Evolutionary conservation across 495 filamentous ascomycete genomes (phyloP), one percentile per base, ranked within the genome.

Genomic region (Hypoxylon crocopeplum): DNA sequence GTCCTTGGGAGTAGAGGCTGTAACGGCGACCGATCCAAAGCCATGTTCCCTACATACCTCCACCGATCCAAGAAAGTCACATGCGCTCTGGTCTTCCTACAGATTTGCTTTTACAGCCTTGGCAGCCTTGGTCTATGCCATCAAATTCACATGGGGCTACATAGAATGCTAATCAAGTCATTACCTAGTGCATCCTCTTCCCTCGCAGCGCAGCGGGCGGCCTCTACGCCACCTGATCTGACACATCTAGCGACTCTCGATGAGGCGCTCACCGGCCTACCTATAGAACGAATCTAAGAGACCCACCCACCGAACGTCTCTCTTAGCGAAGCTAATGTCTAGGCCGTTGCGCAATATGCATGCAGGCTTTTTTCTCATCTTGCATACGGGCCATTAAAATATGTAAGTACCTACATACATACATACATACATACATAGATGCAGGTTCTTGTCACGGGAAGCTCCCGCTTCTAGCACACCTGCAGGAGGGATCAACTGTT

Each of bases 401-500:
- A 4, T 4, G 4, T 8, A 27, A 27, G 24, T 27, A 27, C 24
- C 3, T 27, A 27, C 24, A 27, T 27, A 27, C 24, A 27, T 27
- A 27, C 24, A 3, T 27, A 8, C 24, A 3, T 4, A 27, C 24
- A 27, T 27, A 27, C 24, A 27, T 27, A 27, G 4, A 3, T 27
- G 24, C 24, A 3, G n/a, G n/a, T 4, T 41, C 39, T 41, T 58
- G 42, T 44, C 1, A 40, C 59, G 59, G 59, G 53, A 53, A 36
- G 53, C 37, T 63, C 59, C 59, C 59, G 59, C 51, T 47, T 21
- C 0, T 44, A n/a, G n/a, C n/a, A 17, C 41, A 53, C 48, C 36
- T 58, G 53, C 59, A 63, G 34, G 36, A 38, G n/a, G n/a, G 48
- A 63, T 63, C 59, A 33, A 22, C 53, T 57, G 59, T 63, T 57